Base-by-base conservation (phyloP, 345 rosid species). In the Salix exigua region DNA sequence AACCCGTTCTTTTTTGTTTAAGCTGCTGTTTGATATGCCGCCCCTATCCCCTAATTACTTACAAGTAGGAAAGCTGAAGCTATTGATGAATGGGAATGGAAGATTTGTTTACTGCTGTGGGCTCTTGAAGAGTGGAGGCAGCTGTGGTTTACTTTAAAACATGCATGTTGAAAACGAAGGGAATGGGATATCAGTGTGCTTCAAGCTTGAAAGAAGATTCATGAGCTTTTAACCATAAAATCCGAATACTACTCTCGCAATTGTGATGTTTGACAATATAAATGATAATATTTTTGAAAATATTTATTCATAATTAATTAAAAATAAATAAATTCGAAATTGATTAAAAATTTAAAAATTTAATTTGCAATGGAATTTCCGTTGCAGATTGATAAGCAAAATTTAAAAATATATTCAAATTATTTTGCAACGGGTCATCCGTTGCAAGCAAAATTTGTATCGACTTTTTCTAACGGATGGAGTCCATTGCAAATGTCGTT, bases 1-100 rank as follows among this genome's bases (percentile, higher is more conserved):
- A 75, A 89, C 91, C 62, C 82, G 84, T 72, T 75, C 88, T 75
- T 88, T 90, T 81, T 89, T 28, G 69, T 78, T 31, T 85, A 88
- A 12, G 70, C 86, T 31, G 79, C 87, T 73, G 84, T 80, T 71
- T 88, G 77, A 84, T 70, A 37, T n/a, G 3, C 71, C 72, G 42
- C 55, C 72, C 14, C 26, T 26, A 35, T 65, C 73, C 61, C 26
- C 0, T 68, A n/a, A 70, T 42, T 30, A 40, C 60, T 62, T 68
- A 76, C 74, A 33, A 14, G 50, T 71, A 9, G 23, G 58, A 33
- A 31, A 70, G 19, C 60, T 42, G 31, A 37, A 38, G 23, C 55
- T 66, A 2, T 62, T 65, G 44, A 38, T 44, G 62, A 31, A 50
- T 58, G 55, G 70, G 70, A 31, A 70, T 44, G 73, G 79, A 50